phyloP scores from a whole-genome alignment of 495 filamentous ascomycete species.

The Penicillium psychrofluorescens region DNA sequence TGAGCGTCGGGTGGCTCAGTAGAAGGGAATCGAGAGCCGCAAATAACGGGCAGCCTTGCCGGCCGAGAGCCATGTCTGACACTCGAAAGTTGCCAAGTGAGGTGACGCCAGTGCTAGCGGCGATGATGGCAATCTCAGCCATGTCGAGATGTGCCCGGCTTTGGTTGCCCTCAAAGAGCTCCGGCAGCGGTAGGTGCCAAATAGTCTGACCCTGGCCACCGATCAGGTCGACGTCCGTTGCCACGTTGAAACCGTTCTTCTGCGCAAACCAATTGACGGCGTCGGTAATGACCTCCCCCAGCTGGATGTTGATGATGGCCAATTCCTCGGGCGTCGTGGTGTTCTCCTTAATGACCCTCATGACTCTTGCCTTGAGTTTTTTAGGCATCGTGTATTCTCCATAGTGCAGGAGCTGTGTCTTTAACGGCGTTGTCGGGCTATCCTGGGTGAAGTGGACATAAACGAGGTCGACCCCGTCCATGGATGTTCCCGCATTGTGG shows the following conservation, averaged over 20 bases:
- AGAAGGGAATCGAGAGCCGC: conserved; percentile 31
- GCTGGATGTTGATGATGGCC: conserved; percentile 34
- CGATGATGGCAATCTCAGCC: conserved; percentile 23
- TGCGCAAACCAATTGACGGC: conserved; percentile 25
- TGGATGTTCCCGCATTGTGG: conserved; percentile 12
- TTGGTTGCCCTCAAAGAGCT: conserved; percentile 17
- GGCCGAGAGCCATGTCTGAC: conserved; percentile 20
- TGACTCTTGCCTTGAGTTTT: conserved; percentile 12
- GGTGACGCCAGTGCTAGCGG: conserved; percentile 21
- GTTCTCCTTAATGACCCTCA: conserved; percentile 35
- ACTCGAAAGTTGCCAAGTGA: conserved; percentile 23
- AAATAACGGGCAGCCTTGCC: conserved; percentile 24
- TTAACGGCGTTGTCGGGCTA: conserved; percentile 27
- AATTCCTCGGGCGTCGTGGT: conserved; percentile 34
- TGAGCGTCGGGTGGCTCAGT: conserved; percentile 39
- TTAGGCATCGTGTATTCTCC: conserved; percentile 1
- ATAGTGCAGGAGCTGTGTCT: conserved; percentile 17
- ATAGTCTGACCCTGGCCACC: conserved; percentile 19
- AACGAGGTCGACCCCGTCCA: conserved; percentile 33
- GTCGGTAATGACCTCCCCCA: conserved; percentile 33
- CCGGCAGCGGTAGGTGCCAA: conserved; percentile 16
- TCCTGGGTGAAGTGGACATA: conserved; percentile 35
- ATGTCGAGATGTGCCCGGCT: conserved; percentile 19
- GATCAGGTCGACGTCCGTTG: conserved; percentile 15
- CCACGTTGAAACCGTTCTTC: conserved; percentile 8